Conservation (phyloP, 257 asterid genomes). For the Schizonepeta tenuifolia region DNA sequence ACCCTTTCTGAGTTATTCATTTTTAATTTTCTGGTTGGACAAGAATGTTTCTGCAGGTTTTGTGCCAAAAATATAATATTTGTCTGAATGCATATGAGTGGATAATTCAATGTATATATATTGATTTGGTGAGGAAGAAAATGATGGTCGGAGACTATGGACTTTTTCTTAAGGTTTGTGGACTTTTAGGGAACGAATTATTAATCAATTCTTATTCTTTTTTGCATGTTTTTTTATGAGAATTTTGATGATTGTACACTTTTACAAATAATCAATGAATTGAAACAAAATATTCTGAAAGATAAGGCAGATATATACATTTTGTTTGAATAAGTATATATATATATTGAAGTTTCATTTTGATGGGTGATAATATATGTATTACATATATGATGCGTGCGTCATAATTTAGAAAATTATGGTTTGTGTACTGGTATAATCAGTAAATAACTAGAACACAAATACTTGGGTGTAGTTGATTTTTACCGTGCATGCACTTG, state of each 20-base stretch:
- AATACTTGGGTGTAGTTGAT: no score
- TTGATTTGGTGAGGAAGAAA: constrained; percentile 32
- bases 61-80: background rate
- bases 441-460: no score
- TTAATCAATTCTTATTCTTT: background rate
- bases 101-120: background rate
- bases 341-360: background rate
- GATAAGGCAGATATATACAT: background rate
- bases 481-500: no score
- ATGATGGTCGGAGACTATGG: constrained; percentile 44
- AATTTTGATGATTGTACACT: background rate
- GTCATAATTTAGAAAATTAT: no score
- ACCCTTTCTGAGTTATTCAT: constrained; percentile 37
- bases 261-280: no score
- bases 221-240: constrained; percentile 7
- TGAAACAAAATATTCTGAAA: no score
- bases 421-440: no score
- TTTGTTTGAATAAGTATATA: background rate
- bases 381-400: no score
- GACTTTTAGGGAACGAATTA: constrained; percentile 40
- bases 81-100: background rate
- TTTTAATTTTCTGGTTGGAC: background rate
- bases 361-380: background rate
- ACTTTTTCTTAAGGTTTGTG: constrained; percentile 37
- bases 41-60: constrained; percentile 14